These are phyloP conservation scores for Fraxinus sp. DNA, from an alignment of 305 asterid species.

Conservation along the genomic window DNA sequence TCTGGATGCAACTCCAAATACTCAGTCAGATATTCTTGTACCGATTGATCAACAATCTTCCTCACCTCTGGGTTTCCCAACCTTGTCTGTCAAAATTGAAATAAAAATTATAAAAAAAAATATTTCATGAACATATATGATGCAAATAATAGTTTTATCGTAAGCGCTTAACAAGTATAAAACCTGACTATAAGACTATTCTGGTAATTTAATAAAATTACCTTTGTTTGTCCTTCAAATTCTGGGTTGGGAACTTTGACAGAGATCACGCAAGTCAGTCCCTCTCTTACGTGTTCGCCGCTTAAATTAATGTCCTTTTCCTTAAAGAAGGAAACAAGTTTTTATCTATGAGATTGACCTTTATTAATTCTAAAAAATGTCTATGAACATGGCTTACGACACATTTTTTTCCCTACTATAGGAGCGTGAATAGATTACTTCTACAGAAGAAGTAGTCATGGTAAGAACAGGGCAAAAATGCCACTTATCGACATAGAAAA, in stretches of 20 bases:
- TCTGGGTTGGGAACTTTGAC: constrained; percentile 95
- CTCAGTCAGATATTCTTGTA: constrained; percentile 88
- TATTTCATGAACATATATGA: not conserved
- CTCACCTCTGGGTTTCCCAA: constrained; percentile 96
- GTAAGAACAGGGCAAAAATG: not conserved
- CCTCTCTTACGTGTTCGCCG: constrained; percentile 98
- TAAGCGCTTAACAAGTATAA: not conserved
- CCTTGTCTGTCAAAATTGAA: constrained; percentile 61
- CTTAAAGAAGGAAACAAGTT: constrained; percentile 42
- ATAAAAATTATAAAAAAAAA: not conserved
- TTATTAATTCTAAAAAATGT: not conserved
- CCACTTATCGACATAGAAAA: not conserved
- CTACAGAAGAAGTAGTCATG: not conserved
- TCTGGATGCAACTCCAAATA: constrained; percentile 96
- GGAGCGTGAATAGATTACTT: not conserved
- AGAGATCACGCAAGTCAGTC: constrained; percentile 87
- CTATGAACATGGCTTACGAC: not conserved
- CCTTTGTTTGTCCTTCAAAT: constrained; percentile 99
- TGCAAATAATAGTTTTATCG: not conserved
- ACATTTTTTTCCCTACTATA: not conserved
- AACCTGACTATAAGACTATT: not conserved
- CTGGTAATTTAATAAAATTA: constrained; percentile 4
- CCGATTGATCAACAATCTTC: constrained; percentile 72
- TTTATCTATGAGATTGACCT: constrained; percentile 18
- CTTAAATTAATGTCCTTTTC: constrained; percentile 86